These are phyloP conservation scores for Pythium guiyangense DNA, from an alignment of 352 stramenopile genomes.

Conservation along the genomic window DNA sequence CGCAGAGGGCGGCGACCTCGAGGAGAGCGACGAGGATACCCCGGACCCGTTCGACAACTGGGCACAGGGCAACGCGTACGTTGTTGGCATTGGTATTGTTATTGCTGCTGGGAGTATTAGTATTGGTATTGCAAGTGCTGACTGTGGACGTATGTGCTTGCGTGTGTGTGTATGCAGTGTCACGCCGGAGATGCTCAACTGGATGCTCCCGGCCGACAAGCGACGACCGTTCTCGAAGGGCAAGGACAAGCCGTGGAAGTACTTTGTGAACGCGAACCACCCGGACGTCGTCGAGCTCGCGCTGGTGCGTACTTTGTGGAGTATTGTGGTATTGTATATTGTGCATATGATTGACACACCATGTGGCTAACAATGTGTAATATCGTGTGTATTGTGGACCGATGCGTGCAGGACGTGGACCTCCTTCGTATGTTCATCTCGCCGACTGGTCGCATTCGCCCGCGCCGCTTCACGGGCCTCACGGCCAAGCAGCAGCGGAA, in stretches of 20 bases:
- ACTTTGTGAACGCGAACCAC: slow-evolving; percentile 73
- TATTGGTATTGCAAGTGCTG: background rate
- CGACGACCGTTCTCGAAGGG: slow-evolving; percentile 49
- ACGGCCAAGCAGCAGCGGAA: slow-evolving; percentile 84
- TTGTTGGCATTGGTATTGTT: slow-evolving; percentile 1
- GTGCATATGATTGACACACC: background rate
- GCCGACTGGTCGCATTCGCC: slow-evolving; percentile 74
- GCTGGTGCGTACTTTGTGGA: slow-evolving; percentile 24
- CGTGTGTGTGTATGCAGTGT: slow-evolving; percentile 13
- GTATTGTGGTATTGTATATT: background rate
- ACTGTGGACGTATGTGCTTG: background rate
- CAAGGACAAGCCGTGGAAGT: slow-evolving; percentile 73
- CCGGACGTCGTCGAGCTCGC: slow-evolving; percentile 71
- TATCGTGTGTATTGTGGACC: background rate
- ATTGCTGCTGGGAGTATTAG: background rate
- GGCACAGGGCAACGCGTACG: slow-evolving; percentile 56
- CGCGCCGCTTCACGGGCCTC: slow-evolving; percentile 74
- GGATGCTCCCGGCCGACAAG: slow-evolving; percentile 69
- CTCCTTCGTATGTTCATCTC: slow-evolving; percentile 81
- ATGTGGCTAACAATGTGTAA: background rate
- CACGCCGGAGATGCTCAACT: slow-evolving; percentile 78
- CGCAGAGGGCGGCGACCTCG: slow-evolving; percentile 40
- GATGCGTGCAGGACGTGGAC: slow-evolving; percentile 47
- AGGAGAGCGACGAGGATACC: slow-evolving; percentile 19
- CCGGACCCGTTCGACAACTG: slow-evolving; percentile 43